Evolutionary conservation across 2,329 filamentous ascomycete genomes (phyloP).

Genomic region (Gnomoniopsis sp.): DNA sequence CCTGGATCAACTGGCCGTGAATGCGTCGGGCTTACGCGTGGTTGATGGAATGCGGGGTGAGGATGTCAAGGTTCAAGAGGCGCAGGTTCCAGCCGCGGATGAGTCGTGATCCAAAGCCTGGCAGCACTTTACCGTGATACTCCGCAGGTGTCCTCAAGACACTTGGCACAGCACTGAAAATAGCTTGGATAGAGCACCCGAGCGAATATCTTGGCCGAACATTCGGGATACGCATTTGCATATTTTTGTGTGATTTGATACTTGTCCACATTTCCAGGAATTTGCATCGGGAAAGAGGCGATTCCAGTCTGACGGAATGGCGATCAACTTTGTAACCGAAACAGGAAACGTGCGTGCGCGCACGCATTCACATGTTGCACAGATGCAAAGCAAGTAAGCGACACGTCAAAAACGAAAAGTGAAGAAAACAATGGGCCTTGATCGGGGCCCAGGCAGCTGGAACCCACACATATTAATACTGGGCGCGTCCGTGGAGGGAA

Average conservation of each 20-base stretch:
- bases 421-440: neutral
- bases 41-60: slow-evolving; percentile 45
- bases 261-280: too few relatives aligned
- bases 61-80: slow-evolving; percentile 27
- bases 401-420: neutral
- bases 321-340: too few relatives aligned
- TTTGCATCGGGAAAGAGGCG: too few relatives aligned
- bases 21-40: slow-evolving; percentile 43
- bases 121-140: too few relatives aligned
- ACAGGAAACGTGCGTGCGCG: too few relatives aligned
- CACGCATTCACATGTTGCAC: neutral
- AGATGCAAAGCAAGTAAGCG: neutral
- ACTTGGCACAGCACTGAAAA: neutral
- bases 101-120: neutral
- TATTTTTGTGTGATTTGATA: too few relatives aligned
- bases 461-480: neutral
- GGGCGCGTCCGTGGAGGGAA: slow-evolving; percentile 18
- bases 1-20: slow-evolving; percentile 39
- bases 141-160: neutral
- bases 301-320: too few relatives aligned
- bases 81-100: neutral
- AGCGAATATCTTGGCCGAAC: too few relatives aligned
- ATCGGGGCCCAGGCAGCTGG: neutral
- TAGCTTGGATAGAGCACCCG: too few relatives aligned
- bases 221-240: too few relatives aligned